Evolutionary conservation across 495 filamentous ascomycete genomes (phyloP).

Genomic region (Lepidopterella palustris): DNA sequence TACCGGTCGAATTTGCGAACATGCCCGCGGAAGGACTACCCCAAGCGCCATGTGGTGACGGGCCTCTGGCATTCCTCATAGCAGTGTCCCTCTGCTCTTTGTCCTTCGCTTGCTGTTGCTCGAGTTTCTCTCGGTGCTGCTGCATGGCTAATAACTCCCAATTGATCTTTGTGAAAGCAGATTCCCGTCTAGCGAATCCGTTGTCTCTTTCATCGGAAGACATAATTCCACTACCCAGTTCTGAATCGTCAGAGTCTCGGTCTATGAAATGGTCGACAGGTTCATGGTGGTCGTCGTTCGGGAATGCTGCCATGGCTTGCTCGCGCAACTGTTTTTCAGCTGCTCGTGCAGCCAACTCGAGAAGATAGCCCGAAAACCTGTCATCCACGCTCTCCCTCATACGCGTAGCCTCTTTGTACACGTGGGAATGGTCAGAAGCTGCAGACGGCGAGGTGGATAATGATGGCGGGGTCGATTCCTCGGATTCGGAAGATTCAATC

Average conservation of each 20-base stretch:
- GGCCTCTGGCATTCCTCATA: slow-evolving; percentile 46
- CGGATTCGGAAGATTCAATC: slow-evolving; percentile 52
- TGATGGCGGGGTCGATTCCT: slow-evolving; percentile 42
- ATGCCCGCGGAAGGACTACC: slow-evolving; percentile 14
- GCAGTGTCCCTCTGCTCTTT: slow-evolving; percentile 19
- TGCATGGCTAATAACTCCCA: slow-evolving; percentile 44
- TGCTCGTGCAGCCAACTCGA: slow-evolving; percentile 67
- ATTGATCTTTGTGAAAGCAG: slow-evolving; percentile 28
- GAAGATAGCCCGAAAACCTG: slow-evolving; percentile 63
- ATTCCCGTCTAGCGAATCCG: slow-evolving; percentile 19
- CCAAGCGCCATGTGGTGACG: slow-evolving; percentile 35
- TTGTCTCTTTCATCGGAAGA: slow-evolving; percentile 28
- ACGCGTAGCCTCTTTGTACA: slow-evolving; percentile 39
- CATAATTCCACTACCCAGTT: slow-evolving; percentile 15
- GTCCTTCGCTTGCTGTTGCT: slow-evolving; percentile 30
- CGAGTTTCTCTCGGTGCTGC: slow-evolving; percentile 37
- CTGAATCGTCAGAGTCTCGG: slow-evolving; percentile 42
- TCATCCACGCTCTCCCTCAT: slow-evolving; percentile 60
- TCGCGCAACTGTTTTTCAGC: slow-evolving; percentile 68
- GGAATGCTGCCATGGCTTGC: slow-evolving; percentile 63
- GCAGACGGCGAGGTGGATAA: slow-evolving; percentile 44
- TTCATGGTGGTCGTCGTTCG: slow-evolving; percentile 58
- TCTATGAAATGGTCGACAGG: slow-evolving; percentile 57
- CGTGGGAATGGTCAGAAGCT: slow-evolving; percentile 35
- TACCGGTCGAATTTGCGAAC: slow-evolving; percentile 16